These are phyloP conservation scores for Suillus decipiens DNA, from an alignment of 768 basidiomycete species.

Conservation along the genomic window DNA sequence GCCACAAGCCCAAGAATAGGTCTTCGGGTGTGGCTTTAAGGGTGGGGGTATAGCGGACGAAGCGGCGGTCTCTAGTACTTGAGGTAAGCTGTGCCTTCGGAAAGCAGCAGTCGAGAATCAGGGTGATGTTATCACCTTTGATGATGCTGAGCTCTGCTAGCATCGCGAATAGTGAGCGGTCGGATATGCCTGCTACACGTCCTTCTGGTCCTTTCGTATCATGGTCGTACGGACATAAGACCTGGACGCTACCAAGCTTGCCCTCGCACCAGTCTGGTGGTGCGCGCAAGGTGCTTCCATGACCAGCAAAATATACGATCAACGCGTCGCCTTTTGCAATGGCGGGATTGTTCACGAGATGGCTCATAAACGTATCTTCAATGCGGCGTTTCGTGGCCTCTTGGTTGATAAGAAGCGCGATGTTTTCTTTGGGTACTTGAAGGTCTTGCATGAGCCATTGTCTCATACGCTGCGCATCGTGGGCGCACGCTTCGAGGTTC, in stretches of 20 bases:
- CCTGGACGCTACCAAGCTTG: slow-evolving; percentile 47
- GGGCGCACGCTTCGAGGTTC: slow-evolving; percentile 66
- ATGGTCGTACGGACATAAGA: slow-evolving; percentile 69
- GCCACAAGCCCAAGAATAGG: slow-evolving; percentile 58
- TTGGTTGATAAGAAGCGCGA: slow-evolving; percentile 55
- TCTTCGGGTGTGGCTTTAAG: slow-evolving; percentile 55
- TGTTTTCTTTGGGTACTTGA: slow-evolving; percentile 57
- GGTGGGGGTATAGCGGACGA: slow-evolving; percentile 62
- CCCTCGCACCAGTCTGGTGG: slow-evolving; percentile 61
- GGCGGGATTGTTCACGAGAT: slow-evolving; percentile 60
- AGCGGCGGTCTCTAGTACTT: slow-evolving; percentile 45
- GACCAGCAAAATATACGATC: slow-evolving; percentile 73
- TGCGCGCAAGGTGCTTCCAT: slow-evolving; percentile 59
- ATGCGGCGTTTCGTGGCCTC: slow-evolving; percentile 64
- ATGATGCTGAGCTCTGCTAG: slow-evolving; percentile 52
- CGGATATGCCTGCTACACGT: slow-evolving; percentile 63
- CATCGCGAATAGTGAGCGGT: slow-evolving; percentile 64
- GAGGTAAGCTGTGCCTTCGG: slow-evolving; percentile 41
- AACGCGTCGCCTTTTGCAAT: slow-evolving; percentile 66
- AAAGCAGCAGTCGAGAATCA: slow-evolving; percentile 70
- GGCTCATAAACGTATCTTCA: slow-evolving; percentile 59
- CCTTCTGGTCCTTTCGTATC: slow-evolving; percentile 50
- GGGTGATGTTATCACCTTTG: slow-evolving; percentile 71
- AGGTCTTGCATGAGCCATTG: slow-evolving; percentile 59
- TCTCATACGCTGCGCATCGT: slow-evolving; percentile 60